Evolutionary conservation across 2,329 filamentous ascomycete species (phyloP), one percentile per base, ranked within the genome.

Genomic region (Colletotrichum sublineola): DNA sequence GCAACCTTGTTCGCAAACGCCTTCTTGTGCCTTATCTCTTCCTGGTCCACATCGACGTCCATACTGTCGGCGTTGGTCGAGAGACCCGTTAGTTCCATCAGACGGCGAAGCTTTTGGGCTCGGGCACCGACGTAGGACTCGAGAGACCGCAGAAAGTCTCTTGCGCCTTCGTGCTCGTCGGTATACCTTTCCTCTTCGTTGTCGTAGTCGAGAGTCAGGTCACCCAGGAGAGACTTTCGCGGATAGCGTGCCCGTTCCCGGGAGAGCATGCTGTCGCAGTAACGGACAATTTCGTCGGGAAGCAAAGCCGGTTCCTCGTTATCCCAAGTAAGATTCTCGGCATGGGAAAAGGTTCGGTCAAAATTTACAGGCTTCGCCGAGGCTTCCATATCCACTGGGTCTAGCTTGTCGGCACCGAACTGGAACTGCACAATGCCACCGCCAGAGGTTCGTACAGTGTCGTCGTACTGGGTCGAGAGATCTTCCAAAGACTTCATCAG

Each of bases 401-500:
- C 96, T 42, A 99, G 86, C 75, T 96, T 95, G 79, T 99, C 96
- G 42, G 96, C 96, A 80, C 96, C 96, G 77, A 97, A 99, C 79
- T 97, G 95, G 84, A 99, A 98, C 80, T 99, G 96, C 2, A 99
- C 95, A 73, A 99, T 93, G 42, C 91, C 92, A 9, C 93, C 93
- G 2, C 92, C 92, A 0, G 95, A 98, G 38, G 96, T 98, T 68
- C 96, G 91, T 0, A 99, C 96, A 0, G 96, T 99, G 77, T 97
- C 90, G 78, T 99, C 96, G 78, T 99, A 99, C 77, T 95, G 91
- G 0, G 94, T 94, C 0, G 95, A 97, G 3, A 98, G 85, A 85
- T 99, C 96, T 80, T 99, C 96, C 61, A 99, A 84, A 3, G 94
- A 97, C 83, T 99, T 99, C 96, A 99, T 99, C 80, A 99, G 82